Evolutionary conservation across 2,329 filamentous ascomycete species (phyloP), one percentile per base, ranked within the genome.

Genomic region (Xylariaceae sp.): DNA sequence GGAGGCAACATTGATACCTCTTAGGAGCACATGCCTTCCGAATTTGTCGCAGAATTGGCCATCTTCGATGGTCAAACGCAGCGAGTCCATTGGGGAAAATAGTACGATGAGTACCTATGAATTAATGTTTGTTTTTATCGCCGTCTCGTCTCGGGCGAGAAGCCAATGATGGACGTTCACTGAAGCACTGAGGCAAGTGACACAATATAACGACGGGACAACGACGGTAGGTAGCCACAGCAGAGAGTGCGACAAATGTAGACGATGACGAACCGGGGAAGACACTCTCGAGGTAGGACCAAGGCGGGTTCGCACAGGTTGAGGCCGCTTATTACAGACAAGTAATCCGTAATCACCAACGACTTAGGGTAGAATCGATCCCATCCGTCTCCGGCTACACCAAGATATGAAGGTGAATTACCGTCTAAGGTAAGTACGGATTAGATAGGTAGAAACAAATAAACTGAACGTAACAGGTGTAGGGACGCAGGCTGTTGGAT

Each of bases 1-100:
- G 64, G 85, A 91, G 44, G 92, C 92, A 63, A 95, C 84, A 71
- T 99, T 99, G 78, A 99, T 96, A 65, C 94, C 94, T 64, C 94
- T 87, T 50, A 99, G 80, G 2, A 90, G 88, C 58, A 99, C 85
- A 75, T 97, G 89, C 62, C 94, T 88, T 65, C 92, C 88, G 65
- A 91, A 77, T 11, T 79, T 73, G 73, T 99, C 95, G 63, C 90
- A 85, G 75, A 99, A 97, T 66, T 85, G 86, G 62, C 86, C 86
- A 65, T 94, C 88, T 70, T 97, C 90, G 68, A 99, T 93, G 23
- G 84, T 86, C 54, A 99, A 80, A 56, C 89, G 87, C 55, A 93
- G 83, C 18, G 85, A 79, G 62, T 88, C 79, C 91, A 96, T 96
- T 30, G 23, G 23, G 23, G 65, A 45, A 45, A 51, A 39, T 51